Evolutionary conservation across 2,329 filamentous ascomycete species (phyloP).

Genomic region (Aspergillus costaricaensis): DNA sequence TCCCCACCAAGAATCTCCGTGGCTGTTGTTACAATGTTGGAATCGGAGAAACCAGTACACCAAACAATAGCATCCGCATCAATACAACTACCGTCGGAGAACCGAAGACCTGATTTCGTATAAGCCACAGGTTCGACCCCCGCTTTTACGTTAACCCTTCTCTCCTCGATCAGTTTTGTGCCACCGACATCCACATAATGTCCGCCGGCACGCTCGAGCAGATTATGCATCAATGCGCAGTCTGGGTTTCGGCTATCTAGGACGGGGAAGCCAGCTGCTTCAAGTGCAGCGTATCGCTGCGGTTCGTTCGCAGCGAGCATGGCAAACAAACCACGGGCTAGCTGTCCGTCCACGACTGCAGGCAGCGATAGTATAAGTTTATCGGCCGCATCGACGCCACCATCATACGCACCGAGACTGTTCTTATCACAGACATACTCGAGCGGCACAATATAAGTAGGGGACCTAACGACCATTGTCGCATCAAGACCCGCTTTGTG

Average conservation of each 20-base stretch:
- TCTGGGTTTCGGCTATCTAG: conserved; percentile 31
- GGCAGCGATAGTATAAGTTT: conserved; percentile 2
- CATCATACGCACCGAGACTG: conserved; percentile 31
- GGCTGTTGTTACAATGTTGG: conserved; percentile 30
- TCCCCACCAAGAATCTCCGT: conserved; percentile 32
- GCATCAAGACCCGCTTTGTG: conserved; percentile 42
- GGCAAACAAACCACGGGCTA: conserved; percentile 22
- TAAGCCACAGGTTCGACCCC: conserved; percentile 35
- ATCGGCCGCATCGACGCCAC: conserved; percentile 18
- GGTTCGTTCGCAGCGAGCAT: conserved; percentile 33
- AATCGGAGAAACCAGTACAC: conserved; percentile 46
- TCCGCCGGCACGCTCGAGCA: conserved; percentile 43
- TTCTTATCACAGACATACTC: conserved; percentile 26
- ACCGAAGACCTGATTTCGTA: conserved; percentile 33
- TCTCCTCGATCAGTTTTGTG: conserved; percentile 35
- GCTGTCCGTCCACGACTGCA: conserved; percentile 14
- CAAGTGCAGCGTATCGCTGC: conserved; percentile 37
- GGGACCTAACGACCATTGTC: conserved; percentile 50
- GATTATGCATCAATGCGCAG: conserved; percentile 31
- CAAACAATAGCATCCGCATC: conserved; percentile 45
- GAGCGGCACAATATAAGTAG: conserved; percentile 37
- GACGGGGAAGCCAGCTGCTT: conserved; percentile 41
- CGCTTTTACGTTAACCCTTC: conserved; percentile 33
- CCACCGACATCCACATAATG: conserved; percentile 47
- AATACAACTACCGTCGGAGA: conserved; percentile 38